These are phyloP conservation scores for Cercospora janseana DNA, from an alignment of 2,329 filamentous ascomycete species.

Conservation along the genomic window DNA sequence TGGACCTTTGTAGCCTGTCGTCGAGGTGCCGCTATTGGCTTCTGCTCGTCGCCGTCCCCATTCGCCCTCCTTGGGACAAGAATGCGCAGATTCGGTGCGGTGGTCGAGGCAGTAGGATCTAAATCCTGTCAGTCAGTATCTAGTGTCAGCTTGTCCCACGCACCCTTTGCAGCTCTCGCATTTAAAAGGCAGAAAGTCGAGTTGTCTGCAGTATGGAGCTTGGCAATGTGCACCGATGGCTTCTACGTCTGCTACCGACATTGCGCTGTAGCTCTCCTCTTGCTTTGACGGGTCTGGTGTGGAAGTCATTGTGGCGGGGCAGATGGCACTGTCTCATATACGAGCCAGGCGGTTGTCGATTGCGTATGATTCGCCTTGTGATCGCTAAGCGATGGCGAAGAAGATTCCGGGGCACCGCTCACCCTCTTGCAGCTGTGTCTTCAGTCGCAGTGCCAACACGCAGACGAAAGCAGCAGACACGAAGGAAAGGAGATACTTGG, in stretches of 20 bases:
- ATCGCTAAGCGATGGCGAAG: constrained; percentile 24
- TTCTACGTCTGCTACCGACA: constrained; percentile 75
- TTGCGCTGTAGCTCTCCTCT: constrained; percentile 61
- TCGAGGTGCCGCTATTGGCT: constrained; percentile 31
- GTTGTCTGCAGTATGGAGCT: constrained; percentile 84
- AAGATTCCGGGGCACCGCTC: constrained; percentile 23
- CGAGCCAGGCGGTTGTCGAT: background rate
- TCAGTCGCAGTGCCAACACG: too few species aligned
- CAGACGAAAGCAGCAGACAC: too few species aligned
- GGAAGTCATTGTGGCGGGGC: constrained; percentile 18
- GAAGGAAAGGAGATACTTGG: too few species aligned
- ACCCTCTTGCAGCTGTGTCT: too few species aligned
- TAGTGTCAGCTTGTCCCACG: constrained; percentile 15
- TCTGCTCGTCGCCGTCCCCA: constrained; percentile 56
- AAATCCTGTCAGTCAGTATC: background rate
- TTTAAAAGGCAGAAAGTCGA: constrained; percentile 92
- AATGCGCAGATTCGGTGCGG: constrained; percentile 79
- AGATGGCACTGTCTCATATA: background rate
- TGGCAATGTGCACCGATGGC: constrained; percentile 90
- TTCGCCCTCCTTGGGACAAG: constrained; percentile 60
- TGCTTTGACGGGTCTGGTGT: constrained; percentile 12
- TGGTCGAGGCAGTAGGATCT: constrained; percentile 82
- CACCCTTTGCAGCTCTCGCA: constrained; percentile 79
- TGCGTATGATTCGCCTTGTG: constrained; percentile 14
- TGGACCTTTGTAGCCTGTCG: constrained; percentile 27